Percentiles rank a stretch among this genome's conserved stretches.
Conservation (phyloP, 768 basidiomycete genomes). For the Phanerochaete carnosa region DNA sequence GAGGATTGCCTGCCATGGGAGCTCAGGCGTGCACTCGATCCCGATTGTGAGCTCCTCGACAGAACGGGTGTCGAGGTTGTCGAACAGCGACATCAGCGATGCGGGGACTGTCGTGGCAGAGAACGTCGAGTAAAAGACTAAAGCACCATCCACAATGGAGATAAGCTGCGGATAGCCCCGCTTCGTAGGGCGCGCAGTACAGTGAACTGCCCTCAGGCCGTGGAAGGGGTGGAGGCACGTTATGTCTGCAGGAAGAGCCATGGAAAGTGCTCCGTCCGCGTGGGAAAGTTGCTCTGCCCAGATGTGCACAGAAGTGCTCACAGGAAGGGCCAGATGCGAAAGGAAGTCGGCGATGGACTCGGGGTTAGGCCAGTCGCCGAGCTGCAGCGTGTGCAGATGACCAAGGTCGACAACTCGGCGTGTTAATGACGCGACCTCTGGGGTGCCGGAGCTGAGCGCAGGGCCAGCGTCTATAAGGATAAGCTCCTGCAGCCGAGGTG, state of each 20-base stretch:
- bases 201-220: constrained; percentile 6
- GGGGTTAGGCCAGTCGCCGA: constrained; percentile 9
- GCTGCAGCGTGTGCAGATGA: constrained; percentile 1
- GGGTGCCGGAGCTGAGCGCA: not conserved
- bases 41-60: constrained; percentile 10
- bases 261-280: not conserved
- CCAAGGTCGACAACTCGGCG: not conserved
- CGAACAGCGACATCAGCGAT: constrained; percentile 6
- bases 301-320: not conserved
- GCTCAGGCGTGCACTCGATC: constrained; percentile 9
- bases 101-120: not conserved
- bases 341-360: not conserved
- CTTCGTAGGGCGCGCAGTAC: constrained; percentile 5
- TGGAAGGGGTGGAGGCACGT: constrained; percentile 3
- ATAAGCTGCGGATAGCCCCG: constrained; percentile 12
- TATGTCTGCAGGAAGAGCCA: constrained; percentile 3
- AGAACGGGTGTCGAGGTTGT: not conserved
- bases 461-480: constrained; percentile 12
- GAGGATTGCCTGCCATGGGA: constrained; percentile 6
- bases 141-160: constrained; percentile 2
- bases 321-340: constrained; percentile 3
- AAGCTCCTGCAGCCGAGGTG: constrained; percentile 5
- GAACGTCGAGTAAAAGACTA: constrained; percentile 6
- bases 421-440: no score
- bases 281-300: constrained; percentile 10